Evolutionary conservation across 129 eudicot genomes (phyloP).

Genomic region (Tagetes patula): DNA sequence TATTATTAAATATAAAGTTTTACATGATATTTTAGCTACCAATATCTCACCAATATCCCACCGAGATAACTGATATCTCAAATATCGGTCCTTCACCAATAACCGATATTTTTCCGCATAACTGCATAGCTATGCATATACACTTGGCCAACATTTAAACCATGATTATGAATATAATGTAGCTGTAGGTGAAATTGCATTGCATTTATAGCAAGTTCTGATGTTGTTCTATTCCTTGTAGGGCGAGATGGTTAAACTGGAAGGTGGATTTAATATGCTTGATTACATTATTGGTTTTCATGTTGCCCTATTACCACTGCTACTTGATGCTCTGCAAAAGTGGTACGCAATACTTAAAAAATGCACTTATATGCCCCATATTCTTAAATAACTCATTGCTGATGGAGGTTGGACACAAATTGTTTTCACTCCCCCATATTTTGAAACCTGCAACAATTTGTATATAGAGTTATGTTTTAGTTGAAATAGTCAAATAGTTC

Average conservation of each 20-base stretch:
- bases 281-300: conserved; percentile 83
- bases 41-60: too few species aligned
- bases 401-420: neutral
- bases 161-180: neutral
- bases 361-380: conserved; percentile 21
- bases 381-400: neutral
- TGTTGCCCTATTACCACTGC: conserved; percentile 97
- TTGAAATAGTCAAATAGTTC: neutral
- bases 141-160: neutral
- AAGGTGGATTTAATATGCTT: conserved; percentile 96
- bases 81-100: too few species aligned
- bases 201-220: conserved; percentile 2
- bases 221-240: conserved; percentile 27
- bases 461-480: neutral
- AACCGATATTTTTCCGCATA: too few species aligned
- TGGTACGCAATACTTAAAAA: conserved; percentile 45
- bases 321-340: conserved; percentile 90
- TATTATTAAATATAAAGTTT: too few species aligned
- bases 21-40: too few species aligned
- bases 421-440: neutral
- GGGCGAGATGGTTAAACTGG: conserved; percentile 99
- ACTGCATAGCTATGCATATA: too few species aligned
- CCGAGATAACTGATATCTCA: too few species aligned
- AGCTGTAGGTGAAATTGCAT: conserved; percentile 2
- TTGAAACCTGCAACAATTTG: neutral